Base-by-base conservation (phyloP, 163 green algal genomes). In the Smithsoniella earleae region DNA sequence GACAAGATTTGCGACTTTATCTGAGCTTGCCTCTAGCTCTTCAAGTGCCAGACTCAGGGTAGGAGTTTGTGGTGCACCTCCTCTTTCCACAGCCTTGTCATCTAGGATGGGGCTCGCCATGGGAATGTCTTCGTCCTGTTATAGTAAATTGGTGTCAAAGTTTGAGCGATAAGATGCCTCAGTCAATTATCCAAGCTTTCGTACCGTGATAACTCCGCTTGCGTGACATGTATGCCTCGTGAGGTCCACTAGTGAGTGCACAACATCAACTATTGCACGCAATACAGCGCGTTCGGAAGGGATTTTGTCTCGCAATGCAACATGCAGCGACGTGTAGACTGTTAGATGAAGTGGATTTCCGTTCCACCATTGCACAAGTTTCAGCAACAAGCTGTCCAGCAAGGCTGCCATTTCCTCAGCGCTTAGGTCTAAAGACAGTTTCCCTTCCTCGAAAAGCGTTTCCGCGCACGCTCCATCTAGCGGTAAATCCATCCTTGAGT, bases 281-380 rank as follows among this genome's bases (percentile, higher is more conserved):
- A 64, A 27, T 25, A 64, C 49, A 8, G 13, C 8, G 25, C 33
- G 31, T 25, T 64, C 49, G 5, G 8, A 25, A 6, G 49, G 49
- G 33, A 64, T 64, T 6, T 18, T 64, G 49, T 64, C 49, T 1
- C 1, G 31, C 16, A 27, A 25, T 27, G 49, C 49, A 25, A 64
- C 8, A 1, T 64, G 49, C 49, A 64, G 1, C 6, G 49, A 64
- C 13, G 49, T 64, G 13, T 64, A 64, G 25, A 64, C 25, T 13
- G 49, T 64, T 27, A 64, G 13, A 27, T 64, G 33, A 10, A 27
- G 49, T 10, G 8, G 49, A 18, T 64, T 25, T 13, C 49, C 49
- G 31, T 64, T 64, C 49, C 49, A 64, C 49, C 49, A 64, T 18
- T 64, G 49, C 13, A 64, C 49, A 64, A 64, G 49, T 27, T 64